Base-by-base conservation (phyloP, 202 grass and related monocot genomes). In the Bolboschoenoplectus hybrid region DNA sequence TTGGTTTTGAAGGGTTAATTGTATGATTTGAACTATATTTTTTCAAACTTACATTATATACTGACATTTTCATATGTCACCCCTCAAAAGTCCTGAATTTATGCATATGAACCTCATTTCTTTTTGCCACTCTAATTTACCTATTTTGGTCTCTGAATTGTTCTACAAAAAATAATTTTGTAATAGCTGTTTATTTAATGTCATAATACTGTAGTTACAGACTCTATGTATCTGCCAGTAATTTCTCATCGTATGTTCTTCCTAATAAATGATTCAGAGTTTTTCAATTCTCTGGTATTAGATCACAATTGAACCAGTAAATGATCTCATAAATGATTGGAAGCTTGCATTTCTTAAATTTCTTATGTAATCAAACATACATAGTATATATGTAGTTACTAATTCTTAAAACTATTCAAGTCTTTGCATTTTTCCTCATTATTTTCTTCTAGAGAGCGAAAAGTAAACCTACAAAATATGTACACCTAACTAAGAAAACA, bases 381-480 rank as follows among this genome's bases (percentile, higher is more conserved):
- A 39, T 16, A 4, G 2, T 58, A 58, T 3, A 3, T 58, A 58
- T 26, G 26, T 26, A 58, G 14, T 55, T 67, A 41, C 39, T 69
- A 6, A 7, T 19, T 46, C 38, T 71, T 46, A 63, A 63, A 6
- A 43, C 13, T 69, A 64, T 26, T 26, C 26, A 26, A 12, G 38
- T 5, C 66, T 69, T 41, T 43, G 8, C 47, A 46, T 7, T 13
- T 67, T 82, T 83, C 52, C 10, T 41, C 14, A 41, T 47, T 40
- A 53, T 51, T 55, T 39, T 9, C 38, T 51, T 83, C 45, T 69
- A 17, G 14, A 11, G 36, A 46, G 44, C 5, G 60, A 82, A 49
- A 67, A 49, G 17, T 64, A 51, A 84, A 38, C 62, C 81, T 84
- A 84, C 63, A 6, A 84, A 63, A 14, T 84, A 10, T 84, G 62